Conservation (phyloP, 345 rosid genomes). For the Orychophragmus violaceus region DNA sequence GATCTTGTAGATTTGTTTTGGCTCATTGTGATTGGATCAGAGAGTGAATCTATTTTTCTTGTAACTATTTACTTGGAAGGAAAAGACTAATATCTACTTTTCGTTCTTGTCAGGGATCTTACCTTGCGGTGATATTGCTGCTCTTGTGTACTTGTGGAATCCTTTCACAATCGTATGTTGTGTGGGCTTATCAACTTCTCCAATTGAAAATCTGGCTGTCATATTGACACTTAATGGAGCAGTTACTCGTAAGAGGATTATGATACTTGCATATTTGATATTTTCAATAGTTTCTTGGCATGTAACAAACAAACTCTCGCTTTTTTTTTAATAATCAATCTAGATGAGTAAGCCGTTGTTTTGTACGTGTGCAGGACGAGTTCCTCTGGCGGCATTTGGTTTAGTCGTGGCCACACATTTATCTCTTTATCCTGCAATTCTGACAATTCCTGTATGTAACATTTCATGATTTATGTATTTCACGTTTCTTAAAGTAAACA, state of each 20-base stretch:
- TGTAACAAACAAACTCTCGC: neutral
- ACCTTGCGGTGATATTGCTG: slow-evolving; percentile 76
- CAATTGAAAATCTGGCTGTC: slow-evolving; percentile 65
- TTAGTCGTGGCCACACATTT: slow-evolving; percentile 86
- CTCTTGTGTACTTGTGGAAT: slow-evolving; percentile 80
- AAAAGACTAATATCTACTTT: slow-evolving; percentile 17
- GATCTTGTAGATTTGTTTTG: neutral
- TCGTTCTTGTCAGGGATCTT: slow-evolving; percentile 38
- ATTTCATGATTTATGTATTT: neutral
- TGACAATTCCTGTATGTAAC: slow-evolving; percentile 66
- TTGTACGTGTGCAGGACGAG: slow-evolving; percentile 44
- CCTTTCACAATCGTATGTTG: slow-evolving; percentile 83
- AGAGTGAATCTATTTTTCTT: neutral
- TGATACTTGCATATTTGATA: neutral
- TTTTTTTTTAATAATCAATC: too few species aligned
- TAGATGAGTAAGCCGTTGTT: too few species aligned
- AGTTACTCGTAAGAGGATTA: slow-evolving; percentile 50
- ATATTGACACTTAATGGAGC: slow-evolving; percentile 73
- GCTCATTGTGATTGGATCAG: neutral
- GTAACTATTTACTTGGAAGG: slow-evolving; percentile 12
- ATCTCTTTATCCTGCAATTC: slow-evolving; percentile 76
- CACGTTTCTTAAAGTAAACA: neutral
- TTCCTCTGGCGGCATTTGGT: slow-evolving; percentile 88
- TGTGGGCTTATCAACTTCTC: slow-evolving; percentile 86
- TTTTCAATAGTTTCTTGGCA: neutral